Evolutionary conservation across 1,139 yeast genomes (phyloP), one percentile per base, ranked within the genome.

Genomic region (Saccharomyces uvarum): DNA sequence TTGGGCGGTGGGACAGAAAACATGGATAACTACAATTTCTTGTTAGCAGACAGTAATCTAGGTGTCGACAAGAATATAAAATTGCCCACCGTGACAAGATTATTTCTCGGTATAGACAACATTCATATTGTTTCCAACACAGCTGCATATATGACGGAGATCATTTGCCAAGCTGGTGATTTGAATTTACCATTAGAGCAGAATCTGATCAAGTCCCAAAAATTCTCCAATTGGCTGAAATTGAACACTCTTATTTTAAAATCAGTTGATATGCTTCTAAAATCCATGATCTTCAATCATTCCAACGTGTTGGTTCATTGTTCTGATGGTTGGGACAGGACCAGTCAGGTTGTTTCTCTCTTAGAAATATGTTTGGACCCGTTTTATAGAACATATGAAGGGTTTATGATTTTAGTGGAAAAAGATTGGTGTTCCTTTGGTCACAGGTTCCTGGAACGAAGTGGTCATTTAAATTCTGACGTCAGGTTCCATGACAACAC

Each of bases 291-390:
- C 58, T 80, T 85, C 63, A 88, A 89, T 66, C 83, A 85, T 57
- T 86, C 95, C 13, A 95, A 91, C 69, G 81, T 93, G 5, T 69
- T 93, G 6, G 80, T 95, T 9, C 99, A 93, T 71, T 93, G 99
- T 68, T 90, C 97, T 0, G 99, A 93, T 73, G 99, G 99, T 0
- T 93, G 99, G 99, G 99, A 93, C 68, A 76, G 99, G 56, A 95
- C 99, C 0, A 82, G 97, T 0, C 98, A 93, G 67, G 81, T 91
- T 0, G 80, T 91, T 8, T 86, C 97, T 3, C 73, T 93, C 57
- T 83, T 91, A 48, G 95, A 93, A 70, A 73, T 95, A 6, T 88
- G 96, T 66, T 75, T 91, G 24, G 99, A 95, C 69, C 98, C 98
- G 0, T 89, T 80, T 67, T 93, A 79, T 70, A 77, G 99, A 60